Base-by-base conservation (phyloP, 164 flowering plant genomes). In the Chimonanthus salicifolius region DNA sequence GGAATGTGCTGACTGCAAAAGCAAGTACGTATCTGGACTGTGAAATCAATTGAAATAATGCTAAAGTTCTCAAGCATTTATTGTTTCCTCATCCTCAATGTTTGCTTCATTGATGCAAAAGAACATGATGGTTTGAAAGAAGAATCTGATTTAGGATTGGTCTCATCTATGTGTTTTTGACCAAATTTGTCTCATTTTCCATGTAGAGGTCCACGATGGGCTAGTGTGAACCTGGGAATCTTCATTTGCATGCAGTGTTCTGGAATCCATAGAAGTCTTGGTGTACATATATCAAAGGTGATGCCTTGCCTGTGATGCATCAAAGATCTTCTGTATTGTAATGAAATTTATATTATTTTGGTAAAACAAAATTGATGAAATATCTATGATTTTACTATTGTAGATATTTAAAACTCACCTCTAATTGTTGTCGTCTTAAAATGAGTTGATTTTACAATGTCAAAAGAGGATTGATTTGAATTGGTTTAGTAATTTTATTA, bases 221-320 rank as follows among this genome's bases (percentile, higher is more conserved):
- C 92, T 58, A 89, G 92, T 73, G 89, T 89, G 72, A 89, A 89
- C 79, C 74, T 89, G 49, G 92, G 92, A 54, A 87, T 89, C 73
- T 89, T 89, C 75, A 86, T 89, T 74, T 89, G 92, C 83, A 86
- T 89, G 92, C 88, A 87, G 69, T 89, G 92, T 78, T 89, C 92
- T 54, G 92, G 92, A 64, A 83, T 87, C 58, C 92, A 89, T 64
- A 82, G 92, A 81, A 84, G 89, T 78, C 87, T 86, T 67, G 89
- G 89, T 9, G 87, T 85, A 46, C 89, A 86, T 83, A 89, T 89
- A 70, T 86, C 92, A 73, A 88, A 88, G 91, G 91, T 88, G 74
- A 45, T 54, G 33, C 62, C 43, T 70, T 72, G 58, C 44, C 33
- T 62, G 62, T 47, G 0, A 20, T 6, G 8, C 9, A 3, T 33